Base-by-base conservation (phyloP, 2,329 filamentous ascomycete genomes). In the Aspergillus sp. region DNA sequence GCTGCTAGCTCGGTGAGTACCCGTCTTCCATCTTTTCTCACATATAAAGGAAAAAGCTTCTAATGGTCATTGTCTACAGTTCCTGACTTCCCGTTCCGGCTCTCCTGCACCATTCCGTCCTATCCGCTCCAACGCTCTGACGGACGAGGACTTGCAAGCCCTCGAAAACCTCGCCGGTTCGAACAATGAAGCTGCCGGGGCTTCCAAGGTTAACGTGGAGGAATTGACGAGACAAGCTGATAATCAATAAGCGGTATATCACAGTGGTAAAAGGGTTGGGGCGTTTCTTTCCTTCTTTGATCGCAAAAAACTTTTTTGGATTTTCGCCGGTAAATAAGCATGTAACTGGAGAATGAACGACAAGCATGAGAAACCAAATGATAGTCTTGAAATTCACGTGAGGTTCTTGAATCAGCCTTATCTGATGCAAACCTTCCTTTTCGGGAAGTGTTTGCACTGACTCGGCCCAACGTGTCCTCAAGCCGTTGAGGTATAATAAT, bases 1-100 rank as follows among this genome's bases (percentile, higher is more conserved):
- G 90, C 89, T 43, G 89, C 90, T 45, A 87, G 82, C 66, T 91
- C 86, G 61, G 88, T 94, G 74, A 79, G 85, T 50, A 48, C 43
- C 42, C 6, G 33, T 42, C 2, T 39, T 41, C 34, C n/a, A 4
- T 28, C 26, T 40, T 26, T 29, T 35, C 43, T 29, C 19, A 19
- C 19, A 19, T 19, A 19, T 1, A 19, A 19, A 19, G 19, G 2
- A 19, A 19, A 19, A 19, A 19, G 19, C 19, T 19, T 32, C 30
- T 32, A 32, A 32, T 19, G 19, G 19, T 19, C 19, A 1, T 32
- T 32, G 2, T 32, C 30, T 53, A 47, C 59, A 90, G 86, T 91
- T 91, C 67, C 76, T 88, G 33, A 75, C 80, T 28, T 86, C 81
- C 54, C 75, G 82, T 51, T 82, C 85, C 2, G 77, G 78, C 32